A percentile compares a stretch with the other conserved stretches of the same genome.
phyloP scores from a whole-genome alignment of 2,329 filamentous ascomycete species.

The Alternaria novae-zelandiae region DNA sequence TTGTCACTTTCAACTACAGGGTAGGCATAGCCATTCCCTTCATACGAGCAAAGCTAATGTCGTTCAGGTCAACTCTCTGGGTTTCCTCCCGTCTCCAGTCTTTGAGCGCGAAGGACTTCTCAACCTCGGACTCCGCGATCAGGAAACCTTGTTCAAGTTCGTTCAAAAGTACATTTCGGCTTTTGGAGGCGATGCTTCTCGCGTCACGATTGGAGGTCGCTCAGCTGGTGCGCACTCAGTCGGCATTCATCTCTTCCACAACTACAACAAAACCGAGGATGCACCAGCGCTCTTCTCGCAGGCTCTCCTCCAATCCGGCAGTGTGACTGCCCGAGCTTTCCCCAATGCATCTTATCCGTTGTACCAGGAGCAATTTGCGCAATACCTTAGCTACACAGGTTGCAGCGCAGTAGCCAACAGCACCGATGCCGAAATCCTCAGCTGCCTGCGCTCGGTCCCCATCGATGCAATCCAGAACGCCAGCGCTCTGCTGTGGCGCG shows the following conservation, averaged over 20 bases:
- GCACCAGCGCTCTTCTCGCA: slow-evolving; percentile 33
- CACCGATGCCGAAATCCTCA: slow-evolving; percentile 41
- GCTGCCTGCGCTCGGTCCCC: slow-evolving; percentile 49
- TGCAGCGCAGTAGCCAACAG: slow-evolving; percentile 25
- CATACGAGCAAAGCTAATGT: too few relatives aligned
- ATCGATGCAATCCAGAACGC: slow-evolving; percentile 46
- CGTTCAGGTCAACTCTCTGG: slow-evolving; percentile 23
- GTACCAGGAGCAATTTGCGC: slow-evolving; percentile 33
- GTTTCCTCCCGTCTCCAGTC: slow-evolving; percentile 31
- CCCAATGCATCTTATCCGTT: slow-evolving; percentile 36
- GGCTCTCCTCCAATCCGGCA: slow-evolving; percentile 36
- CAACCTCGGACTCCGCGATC: slow-evolving; percentile 36
- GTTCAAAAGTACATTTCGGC: slow-evolving; percentile 47
- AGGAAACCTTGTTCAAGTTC: slow-evolving; percentile 39
- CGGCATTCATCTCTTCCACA: slow-evolving; percentile 38
- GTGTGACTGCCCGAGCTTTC: slow-evolving; percentile 35
- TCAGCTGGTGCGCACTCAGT: slow-evolving; percentile 43
- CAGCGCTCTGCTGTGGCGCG: slow-evolving; percentile 40
- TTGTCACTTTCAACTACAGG: slow-evolving; percentile 39
- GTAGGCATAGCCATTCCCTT: too few relatives aligned
- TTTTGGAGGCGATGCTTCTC: slow-evolving; percentile 49
- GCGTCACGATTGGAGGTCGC: slow-evolving; percentile 49
- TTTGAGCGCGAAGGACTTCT: slow-evolving; percentile 35
- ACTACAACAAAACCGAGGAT: slow-evolving; percentile 32
- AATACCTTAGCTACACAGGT: slow-evolving; percentile 24